Percentiles rank a stretch among this genome's conserved stretches.
These are phyloP conservation scores for Tylopilus rubrobrunneus DNA, from an alignment of 768 basidiomycete genomes.

Conservation along the genomic window DNA sequence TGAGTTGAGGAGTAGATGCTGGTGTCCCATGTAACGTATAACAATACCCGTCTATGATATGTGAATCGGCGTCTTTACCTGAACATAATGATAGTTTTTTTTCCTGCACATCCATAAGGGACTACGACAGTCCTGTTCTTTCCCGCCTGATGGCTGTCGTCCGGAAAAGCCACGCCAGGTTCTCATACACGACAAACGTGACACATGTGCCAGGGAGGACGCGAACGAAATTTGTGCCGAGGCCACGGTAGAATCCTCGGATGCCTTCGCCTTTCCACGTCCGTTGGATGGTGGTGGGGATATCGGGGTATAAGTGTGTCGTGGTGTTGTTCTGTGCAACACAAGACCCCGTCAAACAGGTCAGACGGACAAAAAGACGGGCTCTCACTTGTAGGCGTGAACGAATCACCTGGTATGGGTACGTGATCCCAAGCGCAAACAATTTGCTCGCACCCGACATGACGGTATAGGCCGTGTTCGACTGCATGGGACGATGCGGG, in stretches of 20 bases:
- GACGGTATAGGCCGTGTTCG: slow-evolving; percentile 84
- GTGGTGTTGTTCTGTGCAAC: slow-evolving; percentile 59
- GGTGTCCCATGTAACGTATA: slow-evolving; percentile 10
- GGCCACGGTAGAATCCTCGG: slow-evolving; percentile 89
- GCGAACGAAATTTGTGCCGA: slow-evolving; percentile 90
- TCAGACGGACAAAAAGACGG: neutral
- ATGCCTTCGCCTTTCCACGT: slow-evolving; percentile 82
- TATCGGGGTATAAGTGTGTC: slow-evolving; percentile 70
- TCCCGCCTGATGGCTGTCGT: slow-evolving; percentile 49
- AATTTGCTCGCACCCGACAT: slow-evolving; percentile 93
- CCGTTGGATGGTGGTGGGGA: slow-evolving; percentile 71
- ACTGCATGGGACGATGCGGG: slow-evolving; percentile 41
- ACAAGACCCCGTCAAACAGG: neutral
- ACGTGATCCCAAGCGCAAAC: slow-evolving; percentile 77
- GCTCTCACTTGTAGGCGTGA: slow-evolving; percentile 81
- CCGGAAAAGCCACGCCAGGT: slow-evolving; percentile 77
- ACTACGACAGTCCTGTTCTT: slow-evolving; percentile 1
- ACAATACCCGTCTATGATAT: slow-evolving; percentile 5
- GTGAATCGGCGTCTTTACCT: neutral
- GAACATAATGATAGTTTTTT: slow-evolving; percentile 7
- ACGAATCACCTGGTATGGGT: slow-evolving; percentile 96
- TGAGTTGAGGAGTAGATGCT: slow-evolving; percentile 6
- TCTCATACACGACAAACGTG: slow-evolving; percentile 97
- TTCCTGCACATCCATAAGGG: neutral
- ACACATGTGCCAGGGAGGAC: slow-evolving; percentile 97